These are phyloP conservation scores for Solanum bukasovii DNA, from an alignment of 257 asterid genomes.

Conservation along the genomic window DNA sequence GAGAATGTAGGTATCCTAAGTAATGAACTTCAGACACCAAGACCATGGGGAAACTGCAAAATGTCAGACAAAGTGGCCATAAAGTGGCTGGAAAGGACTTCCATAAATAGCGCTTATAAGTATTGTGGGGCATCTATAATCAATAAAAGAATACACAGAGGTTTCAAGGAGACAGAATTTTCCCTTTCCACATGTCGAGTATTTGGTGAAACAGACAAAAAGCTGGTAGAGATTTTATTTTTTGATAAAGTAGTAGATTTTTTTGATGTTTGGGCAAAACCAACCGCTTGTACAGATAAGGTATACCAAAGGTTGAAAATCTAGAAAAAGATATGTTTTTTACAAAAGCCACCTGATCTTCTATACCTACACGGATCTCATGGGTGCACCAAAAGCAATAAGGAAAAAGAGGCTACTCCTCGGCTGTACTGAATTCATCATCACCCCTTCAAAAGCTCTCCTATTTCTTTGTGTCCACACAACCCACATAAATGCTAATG, in stretches of 20 bases:
- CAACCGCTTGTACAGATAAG: neutral
- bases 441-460: neutral
- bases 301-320: neutral
- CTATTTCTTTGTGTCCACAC: neutral
- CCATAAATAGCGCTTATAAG: neutral
- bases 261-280: neutral
- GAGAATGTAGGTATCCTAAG: neutral
- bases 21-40: neutral
- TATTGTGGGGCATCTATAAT: neutral
- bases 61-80: neutral
- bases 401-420: neutral
- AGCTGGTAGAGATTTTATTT: neutral
- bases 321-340: neutral
- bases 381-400: neutral
- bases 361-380: neutral
- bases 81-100: neutral
- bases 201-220: neutral
- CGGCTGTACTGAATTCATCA: neutral
- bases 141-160: neutral
- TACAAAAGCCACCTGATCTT: neutral
- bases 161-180: neutral
- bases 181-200: neutral
- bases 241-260: neutral
- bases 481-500: neutral
- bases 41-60: neutral